Percentiles rank a stretch among this genome's conserved stretches.
These are phyloP conservation scores for Zizania latifolia DNA, from an alignment of 176 grass and related monocot species.

Conservation along the genomic window DNA sequence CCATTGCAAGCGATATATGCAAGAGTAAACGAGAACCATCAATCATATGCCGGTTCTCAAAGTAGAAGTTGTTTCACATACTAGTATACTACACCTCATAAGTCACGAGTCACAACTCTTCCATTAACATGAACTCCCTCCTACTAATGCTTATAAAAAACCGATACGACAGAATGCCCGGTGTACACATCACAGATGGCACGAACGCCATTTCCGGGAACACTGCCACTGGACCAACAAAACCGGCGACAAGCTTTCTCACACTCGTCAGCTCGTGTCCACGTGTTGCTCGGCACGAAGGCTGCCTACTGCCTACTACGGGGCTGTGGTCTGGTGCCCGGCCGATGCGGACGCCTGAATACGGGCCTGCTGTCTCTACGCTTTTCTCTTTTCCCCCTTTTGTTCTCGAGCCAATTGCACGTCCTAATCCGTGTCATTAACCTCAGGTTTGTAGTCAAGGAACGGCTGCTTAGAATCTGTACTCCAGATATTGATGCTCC, in stretches of 20 bases:
- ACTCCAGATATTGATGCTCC: background rate
- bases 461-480: constrained; percentile 10
- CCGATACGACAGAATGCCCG: background rate
- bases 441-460: background rate
- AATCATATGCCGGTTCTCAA: background rate
- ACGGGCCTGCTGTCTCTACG: background rate
- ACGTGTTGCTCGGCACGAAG: background rate
- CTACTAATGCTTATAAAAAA: background rate
- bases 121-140: background rate
- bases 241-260: constrained; percentile 6
- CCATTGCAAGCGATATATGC: constrained; percentile 5
- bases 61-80: background rate
- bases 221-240: constrained; percentile 10
- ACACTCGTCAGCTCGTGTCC: background rate
- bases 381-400: background rate
- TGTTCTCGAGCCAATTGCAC: background rate
- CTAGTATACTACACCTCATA: background rate
- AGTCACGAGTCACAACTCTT: too few species aligned
- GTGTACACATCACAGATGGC: constrained; percentile 27
- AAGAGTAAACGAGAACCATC: background rate
- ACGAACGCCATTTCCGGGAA: constrained; percentile 7
- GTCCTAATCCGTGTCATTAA: background rate
- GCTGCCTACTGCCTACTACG: background rate
- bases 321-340: background rate
- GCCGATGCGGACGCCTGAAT: background rate